Base-by-base conservation (phyloP, 768 basidiomycete species). In the Rhodosporidiobolus odoratus region DNA sequence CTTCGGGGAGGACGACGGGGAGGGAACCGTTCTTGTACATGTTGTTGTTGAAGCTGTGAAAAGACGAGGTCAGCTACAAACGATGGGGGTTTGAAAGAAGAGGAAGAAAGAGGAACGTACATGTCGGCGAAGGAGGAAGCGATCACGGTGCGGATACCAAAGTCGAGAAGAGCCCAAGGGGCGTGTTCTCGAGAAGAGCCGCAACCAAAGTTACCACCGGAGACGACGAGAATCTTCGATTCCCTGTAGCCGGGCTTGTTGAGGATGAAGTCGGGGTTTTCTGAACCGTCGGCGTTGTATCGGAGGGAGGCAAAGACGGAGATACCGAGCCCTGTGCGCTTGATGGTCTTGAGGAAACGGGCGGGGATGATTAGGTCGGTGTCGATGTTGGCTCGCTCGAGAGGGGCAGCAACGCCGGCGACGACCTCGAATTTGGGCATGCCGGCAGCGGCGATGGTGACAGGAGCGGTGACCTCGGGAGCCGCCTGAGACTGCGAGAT, bases 281-380 rank as follows among this genome's bases (percentile, higher is more conserved):
- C 86, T 65, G 85, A 83, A n/a, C 87, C 88, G 74, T 87, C 83
- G 9, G 87, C 85, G 77, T 92, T 86, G 77, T 87, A 88, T 58
- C 92, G 86, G 48, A 90, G 81, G n/a, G 88, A 84, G 78, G 84
- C 88, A 83, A 95, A 95, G 60, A 92, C 81, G 27, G 89, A 91
- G 65, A 88, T 82, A 13, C 90, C 89, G 56, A 95, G 84, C 54
- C 92, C 92, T 50, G 92, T 92, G 64, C 92, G 85, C 80, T 92
- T 91, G 76, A 95, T 81, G 0, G 92, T 94, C 81, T 74, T 74
- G 79, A 94, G 81, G 83, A 93, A 94, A 77, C 92, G 91, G 76
- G 93, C 92, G 4, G 92, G 92, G 77, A 94, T 92, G 79, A 95
- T 91, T 86, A 89, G 89, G 77, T 95, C 92, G 56, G 92, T 95